A percentile compares a stretch with the other conserved stretches of the same genome.
These are phyloP conservation scores for Sphagnurus paluster DNA, from an alignment of 1,284 basidiomycete genomes.

Conservation along the genomic window DNA sequence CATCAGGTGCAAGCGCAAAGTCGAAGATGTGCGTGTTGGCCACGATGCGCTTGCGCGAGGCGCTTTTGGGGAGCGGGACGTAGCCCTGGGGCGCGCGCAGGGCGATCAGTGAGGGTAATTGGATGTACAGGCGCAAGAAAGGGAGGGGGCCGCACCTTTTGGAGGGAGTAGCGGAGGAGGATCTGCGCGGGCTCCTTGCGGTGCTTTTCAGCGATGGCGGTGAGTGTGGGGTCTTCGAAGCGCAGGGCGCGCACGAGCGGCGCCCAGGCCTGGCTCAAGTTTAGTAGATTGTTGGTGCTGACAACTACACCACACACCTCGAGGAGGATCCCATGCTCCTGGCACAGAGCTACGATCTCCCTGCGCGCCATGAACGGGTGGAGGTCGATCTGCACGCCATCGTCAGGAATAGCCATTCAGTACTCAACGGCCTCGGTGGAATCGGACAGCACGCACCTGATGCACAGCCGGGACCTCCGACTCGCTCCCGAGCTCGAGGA, in stretches of 20 bases:
- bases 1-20: slow-evolving; percentile 53
- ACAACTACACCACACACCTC: slow-evolving; percentile 47
- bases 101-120: background rate
- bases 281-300: no score
- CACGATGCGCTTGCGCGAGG: slow-evolving; percentile 51
- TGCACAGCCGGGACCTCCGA: slow-evolving; percentile 65
- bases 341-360: slow-evolving; percentile 65
- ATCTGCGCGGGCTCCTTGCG: slow-evolving; percentile 66
- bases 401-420: background rate
- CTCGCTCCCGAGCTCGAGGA: slow-evolving; percentile 50
- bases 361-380: slow-evolving; percentile 75
- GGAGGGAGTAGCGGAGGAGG: slow-evolving; percentile 75
- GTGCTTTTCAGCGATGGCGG: slow-evolving; percentile 48
- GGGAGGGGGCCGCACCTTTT: slow-evolving; percentile 55
- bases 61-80: slow-evolving; percentile 63
- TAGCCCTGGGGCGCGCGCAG: no score
- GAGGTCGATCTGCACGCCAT: slow-evolving; percentile 52
- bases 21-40: slow-evolving; percentile 61
- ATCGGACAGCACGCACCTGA: slow-evolving; percentile 46
- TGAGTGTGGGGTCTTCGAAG: slow-evolving; percentile 49
- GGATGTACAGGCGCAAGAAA: slow-evolving; percentile 1
- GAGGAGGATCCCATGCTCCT: slow-evolving; percentile 57
- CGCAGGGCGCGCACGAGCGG: slow-evolving; percentile 52
- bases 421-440: slow-evolving; percentile 2
- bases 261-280: slow-evolving; percentile 46